Evolutionary conservation across 2,329 filamentous ascomycete genomes (phyloP), one percentile per base, ranked within the genome.

Genomic region (Pseudocercospora ulei): DNA sequence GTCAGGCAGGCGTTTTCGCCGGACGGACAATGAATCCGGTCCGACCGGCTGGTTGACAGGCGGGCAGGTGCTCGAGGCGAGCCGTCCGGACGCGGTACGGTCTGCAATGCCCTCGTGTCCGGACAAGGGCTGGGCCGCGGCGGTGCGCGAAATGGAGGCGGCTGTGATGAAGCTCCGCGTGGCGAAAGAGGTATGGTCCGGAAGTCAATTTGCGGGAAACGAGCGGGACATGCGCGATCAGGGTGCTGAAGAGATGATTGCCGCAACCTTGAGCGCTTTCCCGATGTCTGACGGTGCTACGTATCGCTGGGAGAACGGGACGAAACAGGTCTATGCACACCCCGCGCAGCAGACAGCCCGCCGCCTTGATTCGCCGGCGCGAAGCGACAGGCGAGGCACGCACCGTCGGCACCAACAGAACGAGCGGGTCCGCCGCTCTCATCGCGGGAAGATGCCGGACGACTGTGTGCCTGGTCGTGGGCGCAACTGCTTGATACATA

Each of bases 341-440:
- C n/a, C n/a, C n/a, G 13, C 14, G 16, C 28, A 31, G 28, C 28
- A 31, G 28, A 19, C 28, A 20, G 16, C n/a, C n/a, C n/a, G 28
- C 5, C 16, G 28, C 3, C 11, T 31, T 31, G 18, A 31, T 31
- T 19, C 13, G 28, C 28, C 28, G 16, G 9, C 20, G 28, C 28
- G 28, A 31, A 31, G 28, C 28, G 28, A 35, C 14, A 18, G 13
- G 20, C 33, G 24, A 35, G 33, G 33, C 33, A 35, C 26, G 33
- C 33, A 34, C 20, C n/a, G 18, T 35, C 33, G 19, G 33, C 22
- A 35, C 26, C 33, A 26, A 35, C 33, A 26, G 22, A 25, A 35
- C 33, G 33, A 35, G 12, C 33, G 12, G 28, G 16, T 31, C 28
- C 28, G 20, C 5, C 28, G 20, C 5, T 18, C 28, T 18, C 28